Conservation (phyloP, 2,329 filamentous ascomycete species). For the Stachybotrys chlorohalonatus region DNA sequence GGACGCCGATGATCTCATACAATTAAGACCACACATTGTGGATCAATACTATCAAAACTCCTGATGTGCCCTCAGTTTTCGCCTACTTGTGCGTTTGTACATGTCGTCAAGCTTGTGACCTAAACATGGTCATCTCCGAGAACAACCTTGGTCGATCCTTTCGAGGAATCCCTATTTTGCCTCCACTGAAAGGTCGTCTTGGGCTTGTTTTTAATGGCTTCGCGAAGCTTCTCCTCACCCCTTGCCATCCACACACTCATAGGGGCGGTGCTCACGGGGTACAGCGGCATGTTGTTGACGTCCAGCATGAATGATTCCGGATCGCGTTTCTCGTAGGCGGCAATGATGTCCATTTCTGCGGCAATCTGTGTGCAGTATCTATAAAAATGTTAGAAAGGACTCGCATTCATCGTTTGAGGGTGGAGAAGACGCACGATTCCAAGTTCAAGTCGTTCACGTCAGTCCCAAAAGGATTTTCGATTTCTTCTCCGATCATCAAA, state of each 20-base stretch:
- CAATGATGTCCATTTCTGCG: constrained; percentile 65
- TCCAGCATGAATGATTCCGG: constrained; percentile 22
- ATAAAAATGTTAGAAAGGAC: neutral
- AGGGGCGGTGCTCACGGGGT: constrained; percentile 38
- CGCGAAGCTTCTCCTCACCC: constrained; percentile 28
- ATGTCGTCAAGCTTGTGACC: no score
- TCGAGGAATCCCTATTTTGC: constrained; percentile 3
- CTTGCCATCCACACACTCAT: constrained; percentile 28
- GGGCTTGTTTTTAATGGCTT: constrained; percentile 31
- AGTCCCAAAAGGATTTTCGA: constrained; percentile 77
- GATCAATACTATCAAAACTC: no score
- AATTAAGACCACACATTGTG: no score
- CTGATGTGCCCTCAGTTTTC: no score
- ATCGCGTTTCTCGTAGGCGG: constrained; percentile 34
- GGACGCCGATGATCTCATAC: no score
- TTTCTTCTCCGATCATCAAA: constrained; percentile 64
- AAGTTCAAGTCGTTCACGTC: constrained; percentile 77
- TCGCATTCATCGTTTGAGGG: neutral
- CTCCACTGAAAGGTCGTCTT: constrained; percentile 24
- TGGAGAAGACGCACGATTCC: constrained; percentile 29
- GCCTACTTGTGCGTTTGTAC: no score
- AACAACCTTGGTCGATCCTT: neutral
- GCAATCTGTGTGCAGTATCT: constrained; percentile 68
- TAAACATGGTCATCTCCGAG: neutral
- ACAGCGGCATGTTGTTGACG: constrained; percentile 42